phyloP scores from a whole-genome alignment of 2,329 filamentous ascomycete species.

The Exophiala sideris region DNA sequence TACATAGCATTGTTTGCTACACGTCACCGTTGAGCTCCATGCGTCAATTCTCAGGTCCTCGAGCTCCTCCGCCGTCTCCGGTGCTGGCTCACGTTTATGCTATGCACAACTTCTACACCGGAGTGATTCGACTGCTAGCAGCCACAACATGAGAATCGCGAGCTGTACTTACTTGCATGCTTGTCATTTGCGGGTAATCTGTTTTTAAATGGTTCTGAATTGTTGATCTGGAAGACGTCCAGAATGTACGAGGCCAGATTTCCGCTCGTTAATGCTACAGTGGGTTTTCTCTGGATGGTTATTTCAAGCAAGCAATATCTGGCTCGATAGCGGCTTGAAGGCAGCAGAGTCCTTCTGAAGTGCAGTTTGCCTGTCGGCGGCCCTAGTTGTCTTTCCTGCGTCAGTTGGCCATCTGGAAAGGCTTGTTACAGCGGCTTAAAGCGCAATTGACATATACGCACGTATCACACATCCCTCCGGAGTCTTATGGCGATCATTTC shows the following conservation, averaged over 20 bases:
- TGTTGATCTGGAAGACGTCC: constrained; percentile 30
- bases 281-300: not conserved
- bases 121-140: constrained; percentile 35
- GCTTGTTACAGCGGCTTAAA: too few relatives aligned
- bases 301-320: not conserved
- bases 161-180: constrained; percentile 35
- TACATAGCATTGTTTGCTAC: constrained; percentile 34
- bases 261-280: constrained; percentile 25
- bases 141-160: constrained; percentile 34
- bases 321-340: not conserved
- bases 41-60: constrained; percentile 32
- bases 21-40: constrained; percentile 23
- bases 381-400: too few relatives aligned
- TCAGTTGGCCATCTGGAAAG: too few relatives aligned
- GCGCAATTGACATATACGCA: too few relatives aligned
- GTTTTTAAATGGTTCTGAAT: constrained; percentile 31
- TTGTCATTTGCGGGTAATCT: constrained; percentile 35
- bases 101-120: constrained; percentile 38
- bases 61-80: constrained; percentile 27
- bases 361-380: too few relatives aligned
- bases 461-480: too few relatives aligned
- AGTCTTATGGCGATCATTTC: too few relatives aligned
- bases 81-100: constrained; percentile 38
- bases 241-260: constrained; percentile 27
- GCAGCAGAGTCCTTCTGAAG: too few relatives aligned